Evolutionary conservation across 352 stramenopile genomes (phyloP), one percentile per base, ranked within the genome.

Genomic region (Globisporangium paddicum): DNA sequence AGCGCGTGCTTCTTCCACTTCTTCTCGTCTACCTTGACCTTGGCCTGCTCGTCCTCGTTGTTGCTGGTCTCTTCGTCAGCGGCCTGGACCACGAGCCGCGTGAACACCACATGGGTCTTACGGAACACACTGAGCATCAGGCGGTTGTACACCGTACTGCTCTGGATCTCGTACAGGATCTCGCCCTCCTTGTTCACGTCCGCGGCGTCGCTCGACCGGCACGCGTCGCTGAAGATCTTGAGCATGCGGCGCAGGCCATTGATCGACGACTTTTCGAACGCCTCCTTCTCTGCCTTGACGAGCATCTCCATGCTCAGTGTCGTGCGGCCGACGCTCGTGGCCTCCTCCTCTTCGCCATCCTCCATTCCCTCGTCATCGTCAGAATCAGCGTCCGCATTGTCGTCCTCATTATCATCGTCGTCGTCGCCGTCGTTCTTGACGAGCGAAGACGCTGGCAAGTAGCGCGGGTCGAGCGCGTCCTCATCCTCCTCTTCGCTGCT

Each of bases 91-190:
- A 98, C 79, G 30, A 98, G 83, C 55, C 79, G 77, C 42, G 79
- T 59, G 62, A 98, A 91, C 38, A 87, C 85, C 40, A 92, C 77
- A 67, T 97, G 89, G 50, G 86, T 93, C 58, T 89, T 85, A 30
- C 77, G 89, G 66, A 98, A 88, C 64, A 95, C 89, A 51, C 88
- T 87, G n/a, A 98, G 79, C 92, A 98, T 98, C 37, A 98, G 69
- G 23, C 88, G 77, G 80, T 98, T 97, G 86, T 98, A 98, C 32
- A 98, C 90, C 16, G 89, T 80, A 50, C 90, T 96, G 62, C 83
- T 97, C 56, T 96, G 87, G 55, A 98, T 96, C 41, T 91, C 79
- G 76, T 96, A 98, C 54, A 79, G 77, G 60, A 96, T 90, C 55
- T 93, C 86, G 37, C 73, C 82, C 5, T 73, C 69, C 49, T 83